These are phyloP conservation scores for Aphanomyces euteiches DNA, from an alignment of 352 stramenopile genomes.

Conservation along the genomic window DNA sequence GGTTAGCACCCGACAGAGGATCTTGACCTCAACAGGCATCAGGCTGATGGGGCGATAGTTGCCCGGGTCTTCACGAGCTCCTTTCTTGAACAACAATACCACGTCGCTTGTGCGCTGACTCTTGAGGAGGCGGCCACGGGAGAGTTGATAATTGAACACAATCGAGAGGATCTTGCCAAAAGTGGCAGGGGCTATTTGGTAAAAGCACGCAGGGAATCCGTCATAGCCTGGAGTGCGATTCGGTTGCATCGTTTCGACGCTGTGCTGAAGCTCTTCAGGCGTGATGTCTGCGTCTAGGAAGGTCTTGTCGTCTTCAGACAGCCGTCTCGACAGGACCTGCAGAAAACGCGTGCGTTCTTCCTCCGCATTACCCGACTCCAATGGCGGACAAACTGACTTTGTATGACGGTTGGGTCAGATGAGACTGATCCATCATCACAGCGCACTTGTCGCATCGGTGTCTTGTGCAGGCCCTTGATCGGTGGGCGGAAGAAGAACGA, in stretches of 20 bases:
- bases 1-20: conserved; percentile 24
- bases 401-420: not conserved
- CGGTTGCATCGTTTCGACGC: conserved; percentile 13
- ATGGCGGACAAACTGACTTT: not conserved
- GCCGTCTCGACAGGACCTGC: not conserved
- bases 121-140: conserved; percentile 29
- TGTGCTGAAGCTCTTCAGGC: too few relatives aligned
- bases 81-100: conserved; percentile 31
- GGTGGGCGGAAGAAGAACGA: not conserved
- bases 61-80: conserved; percentile 7
- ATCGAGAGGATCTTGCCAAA: conserved; percentile 32
- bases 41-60: conserved; percentile 37
- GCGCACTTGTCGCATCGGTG: not conserved
- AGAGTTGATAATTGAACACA: conserved; percentile 33
- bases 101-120: conserved; percentile 31
- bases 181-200: conserved; percentile 29
- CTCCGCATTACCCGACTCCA: not conserved
- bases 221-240: conserved; percentile 19
- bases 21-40: conserved; percentile 37
- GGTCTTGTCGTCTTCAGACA: not conserved
- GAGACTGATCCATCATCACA: not conserved
- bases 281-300: not conserved
- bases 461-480: not conserved
- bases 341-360: not conserved
- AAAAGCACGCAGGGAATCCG: conserved; percentile 33